Evolutionary conservation across 306 rosid genomes (phyloP), one percentile per base, ranked within the genome.

Genomic region (Abrus precatorius): DNA sequence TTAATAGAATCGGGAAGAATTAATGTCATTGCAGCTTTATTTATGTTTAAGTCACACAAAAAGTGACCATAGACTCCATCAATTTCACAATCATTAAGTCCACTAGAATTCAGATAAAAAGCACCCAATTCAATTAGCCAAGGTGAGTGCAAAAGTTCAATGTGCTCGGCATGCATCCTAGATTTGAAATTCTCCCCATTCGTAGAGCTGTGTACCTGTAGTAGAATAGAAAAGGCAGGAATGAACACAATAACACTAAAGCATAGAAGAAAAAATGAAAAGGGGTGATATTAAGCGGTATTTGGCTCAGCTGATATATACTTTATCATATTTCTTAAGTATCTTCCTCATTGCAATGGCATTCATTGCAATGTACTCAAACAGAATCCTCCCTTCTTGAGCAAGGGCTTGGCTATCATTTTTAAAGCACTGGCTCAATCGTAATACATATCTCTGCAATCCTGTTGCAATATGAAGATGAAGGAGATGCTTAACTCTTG

Each of bases 91-190:
- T 80, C 87, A 76, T 77, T 85, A 5, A 67, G 76, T 60, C 88
- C 90, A 54, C 63, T 82, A 57, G 85, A 90, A 85, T 94, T 94
- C 88, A 91, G 79, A 79, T 89, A 90, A 72, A 92, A 92, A 79
- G 97, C 97, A 9, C 97, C 98, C 88, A 94, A 83, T 81, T 94
- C 97, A 84, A 94, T 80, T 9, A 94, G 92, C 97, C 97, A 91
- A 65, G 98, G 98, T 64, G 97, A 88, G 73, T 88, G 98, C 83
- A 94, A 85, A 83, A 94, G 93, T 80, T 94, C 95, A 48, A 92
- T 80, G 83, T 87, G 97, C 80, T 90, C 90, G 9, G 95, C 86
- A 12, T 63, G 92, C 95, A 94, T 74, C 84, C 81, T 94, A 29
- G 92, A 90, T 80, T 89, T 92, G 80, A 95, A 95, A 74, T 86